Percentiles rank a stretch among this genome's conserved stretches.
phyloP scores from a whole-genome alignment of 305 asterid species.

The Fraxinus angustifolia region DNA sequence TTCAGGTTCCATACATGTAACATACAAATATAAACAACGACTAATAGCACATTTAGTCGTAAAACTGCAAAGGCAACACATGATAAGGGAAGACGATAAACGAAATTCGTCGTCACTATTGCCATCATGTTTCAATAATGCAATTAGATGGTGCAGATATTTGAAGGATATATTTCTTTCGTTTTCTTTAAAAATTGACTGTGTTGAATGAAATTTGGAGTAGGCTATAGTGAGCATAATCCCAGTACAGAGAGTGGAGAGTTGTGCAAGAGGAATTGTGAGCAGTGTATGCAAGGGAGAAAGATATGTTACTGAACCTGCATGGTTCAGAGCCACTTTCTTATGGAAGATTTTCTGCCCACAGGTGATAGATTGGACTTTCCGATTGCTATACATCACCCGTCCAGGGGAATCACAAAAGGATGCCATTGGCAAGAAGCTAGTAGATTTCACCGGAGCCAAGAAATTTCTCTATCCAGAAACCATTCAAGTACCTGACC shows the following conservation, averaged over 20 bases:
- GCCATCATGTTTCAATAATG: background rate
- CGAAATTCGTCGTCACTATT: background rate
- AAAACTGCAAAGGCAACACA: background rate
- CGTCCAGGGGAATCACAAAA: conserved; percentile 23
- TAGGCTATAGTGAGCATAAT: conserved; percentile 48
- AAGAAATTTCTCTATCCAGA: conserved; percentile 54
- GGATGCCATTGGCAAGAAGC: conserved; percentile 48
- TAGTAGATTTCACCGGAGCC: conserved; percentile 50
- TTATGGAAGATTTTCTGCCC: conserved; percentile 58
- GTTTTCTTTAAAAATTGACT: background rate
- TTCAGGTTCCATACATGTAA: background rate
- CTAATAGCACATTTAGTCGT: background rate
- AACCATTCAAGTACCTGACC: conserved; percentile 20
- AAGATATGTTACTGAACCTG: conserved; percentile 57
- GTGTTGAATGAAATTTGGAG: background rate
- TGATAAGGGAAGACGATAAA: background rate
- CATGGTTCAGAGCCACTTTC: conserved; percentile 50
- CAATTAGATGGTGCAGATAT: background rate
- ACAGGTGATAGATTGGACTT: conserved; percentile 51
- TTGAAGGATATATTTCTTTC: background rate
- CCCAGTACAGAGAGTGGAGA: conserved; percentile 47
- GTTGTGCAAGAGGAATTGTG: conserved; percentile 58
- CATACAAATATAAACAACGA: background rate
- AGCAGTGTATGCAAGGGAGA: conserved; percentile 57
- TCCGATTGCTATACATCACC: conserved; percentile 36